Base-by-base conservation (phyloP, 371 early-diverging fungal genomes). In the Rhizomucor pusillus region DNA sequence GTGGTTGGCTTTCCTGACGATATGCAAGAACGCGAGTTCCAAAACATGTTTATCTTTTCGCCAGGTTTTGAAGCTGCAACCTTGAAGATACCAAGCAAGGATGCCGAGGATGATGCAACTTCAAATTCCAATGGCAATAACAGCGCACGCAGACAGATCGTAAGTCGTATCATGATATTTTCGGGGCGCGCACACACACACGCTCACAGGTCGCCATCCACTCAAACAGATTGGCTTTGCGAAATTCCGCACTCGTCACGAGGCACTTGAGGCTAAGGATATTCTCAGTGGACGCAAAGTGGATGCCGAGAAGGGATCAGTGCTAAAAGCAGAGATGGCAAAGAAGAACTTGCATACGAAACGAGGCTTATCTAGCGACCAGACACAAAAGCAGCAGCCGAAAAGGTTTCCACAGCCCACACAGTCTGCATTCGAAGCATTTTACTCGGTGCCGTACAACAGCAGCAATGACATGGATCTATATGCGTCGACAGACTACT, bases 1-100 rank as follows among this genome's bases (percentile, higher is more conserved):
- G 94, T 97, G 4, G 93, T 94, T 41, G 97, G 97, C 9, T 93
- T 96, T 59, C 97, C 97, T 39, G 93, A 94, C 35, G 95, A 96
- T 66, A 92, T 95, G 87, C 84, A 81, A 63, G 97, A 96, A 67
- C 79, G 97, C 52, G 97, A 96, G 75, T 94, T 96, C 60, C 92
- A 93, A 60, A 94, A 93, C 77, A 92, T 94, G 94, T 96, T 96
- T 75, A 89, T 87, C 34, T 95, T 96, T 65, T 88, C 87, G 9
- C 82, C 90, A 13, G 97, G 95, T 10, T 96, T 94, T 61, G 95
- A 94, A 66, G 94, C 92, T 1, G 94, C 95, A 2, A 89, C 90
- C 0, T 81, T 96, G 47, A 94, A 94, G 71, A 73, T 81, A 14
- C 91, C 90, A 16, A 69, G 74, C 54, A 75, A 75, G 58, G 83